Percentiles rank a stretch among this genome's conserved stretches.
Conservation (phyloP, 495 filamentous ascomycete genomes). For the Bombardia bombarda region DNA sequence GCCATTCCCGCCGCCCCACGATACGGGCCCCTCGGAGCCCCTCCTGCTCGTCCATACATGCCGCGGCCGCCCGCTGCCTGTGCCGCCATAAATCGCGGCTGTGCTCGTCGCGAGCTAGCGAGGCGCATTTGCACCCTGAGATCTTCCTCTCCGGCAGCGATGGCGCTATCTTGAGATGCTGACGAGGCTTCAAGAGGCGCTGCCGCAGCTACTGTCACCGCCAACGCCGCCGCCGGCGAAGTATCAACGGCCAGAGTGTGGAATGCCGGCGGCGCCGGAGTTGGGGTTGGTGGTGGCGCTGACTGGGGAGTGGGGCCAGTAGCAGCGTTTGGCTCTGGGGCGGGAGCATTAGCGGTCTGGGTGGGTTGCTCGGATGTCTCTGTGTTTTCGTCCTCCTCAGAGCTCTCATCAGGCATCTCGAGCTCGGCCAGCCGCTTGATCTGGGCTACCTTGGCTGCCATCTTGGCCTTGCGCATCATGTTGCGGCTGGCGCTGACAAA, state of each 20-base stretch:
- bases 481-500: slow-evolving; percentile 74
- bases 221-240: not conserved
- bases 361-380: slow-evolving; percentile 7
- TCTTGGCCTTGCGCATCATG: slow-evolving; percentile 72
- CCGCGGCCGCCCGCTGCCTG: slow-evolving; percentile 5
- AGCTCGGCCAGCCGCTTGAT: slow-evolving; percentile 46
- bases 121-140: slow-evolving; percentile 23
- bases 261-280: no score
- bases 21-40: not conserved
- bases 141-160: slow-evolving; percentile 10
- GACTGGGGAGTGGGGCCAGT: no score
- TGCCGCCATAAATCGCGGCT: slow-evolving; percentile 6
- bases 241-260: not conserved
- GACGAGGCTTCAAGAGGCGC: no score
- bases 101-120: slow-evolving; percentile 24
- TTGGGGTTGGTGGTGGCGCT: no score
- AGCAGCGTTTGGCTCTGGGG: not conserved
- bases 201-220: no score
- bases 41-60: slow-evolving; percentile 13
- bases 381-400: slow-evolving; percentile 27
- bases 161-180: slow-evolving; percentile 22
- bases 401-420: slow-evolving; percentile 35
- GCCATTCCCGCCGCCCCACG: not conserved
- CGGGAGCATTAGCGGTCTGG: not conserved
- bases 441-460: slow-evolving; percentile 52